phyloP scores from a whole-genome alignment of 768 basidiomycete species.

The Clathrus columnatus region DNA sequence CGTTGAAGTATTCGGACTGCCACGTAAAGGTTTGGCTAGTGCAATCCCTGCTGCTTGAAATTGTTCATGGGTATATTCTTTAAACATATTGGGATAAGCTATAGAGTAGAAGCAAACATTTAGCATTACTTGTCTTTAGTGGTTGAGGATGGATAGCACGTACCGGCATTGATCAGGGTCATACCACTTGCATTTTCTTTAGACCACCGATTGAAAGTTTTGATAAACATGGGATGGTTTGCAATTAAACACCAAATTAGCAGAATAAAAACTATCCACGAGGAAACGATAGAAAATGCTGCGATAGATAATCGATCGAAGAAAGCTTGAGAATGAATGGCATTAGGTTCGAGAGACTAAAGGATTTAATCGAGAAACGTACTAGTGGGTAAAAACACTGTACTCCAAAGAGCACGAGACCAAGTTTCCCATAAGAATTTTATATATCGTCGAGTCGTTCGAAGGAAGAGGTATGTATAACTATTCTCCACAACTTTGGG shows the following conservation, averaged over 20 bases:
- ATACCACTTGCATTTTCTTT: constrained; percentile 11
- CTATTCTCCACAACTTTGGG: constrained; percentile 2
- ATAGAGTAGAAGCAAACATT: not conserved
- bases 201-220: constrained; percentile 12
- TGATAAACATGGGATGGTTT: constrained; percentile 11
- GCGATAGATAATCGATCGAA: constrained; percentile 14
- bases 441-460: constrained; percentile 9
- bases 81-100: constrained; percentile 16
- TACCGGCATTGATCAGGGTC: constrained; percentile 14
- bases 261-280: constrained; percentile 13
- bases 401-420: constrained; percentile 12
- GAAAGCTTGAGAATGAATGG: constrained; percentile 9
- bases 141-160: not conserved
- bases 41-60: constrained; percentile 11
- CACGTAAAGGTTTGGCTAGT: constrained; percentile 9
- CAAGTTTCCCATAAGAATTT: constrained; percentile 12
- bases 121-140: not conserved
- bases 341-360: not conserved
- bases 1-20: constrained; percentile 9
- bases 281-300: constrained; percentile 14
- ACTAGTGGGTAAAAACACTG: constrained; percentile 14
- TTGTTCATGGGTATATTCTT: constrained; percentile 13
- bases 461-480: constrained; percentile 8
- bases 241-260: constrained; percentile 14
- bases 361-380: not conserved